These are phyloP conservation scores for Scutellaria galericulata DNA, from an alignment of 257 asterid genomes.

Conservation along the genomic window DNA sequence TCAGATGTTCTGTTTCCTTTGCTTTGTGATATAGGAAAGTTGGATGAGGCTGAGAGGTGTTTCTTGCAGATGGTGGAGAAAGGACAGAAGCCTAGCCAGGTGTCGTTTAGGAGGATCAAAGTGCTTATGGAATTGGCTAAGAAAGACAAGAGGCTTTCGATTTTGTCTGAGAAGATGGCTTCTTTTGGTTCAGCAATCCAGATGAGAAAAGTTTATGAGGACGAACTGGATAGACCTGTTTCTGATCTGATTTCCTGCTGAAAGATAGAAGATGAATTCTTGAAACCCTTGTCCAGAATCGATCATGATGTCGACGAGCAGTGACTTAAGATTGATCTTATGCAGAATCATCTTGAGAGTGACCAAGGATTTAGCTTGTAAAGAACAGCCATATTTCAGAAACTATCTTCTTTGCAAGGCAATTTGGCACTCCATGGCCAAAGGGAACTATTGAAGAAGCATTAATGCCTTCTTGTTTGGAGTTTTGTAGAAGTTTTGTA, in stretches of 20 bases:
- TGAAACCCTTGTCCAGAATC: neutral
- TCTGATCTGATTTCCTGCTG: constrained; percentile 39
- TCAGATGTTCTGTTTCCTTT: constrained; percentile 77
- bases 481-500: neutral
- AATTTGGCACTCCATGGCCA: neutral
- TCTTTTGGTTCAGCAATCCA: constrained; percentile 53
- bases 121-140: constrained; percentile 89
- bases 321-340: neutral
- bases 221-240: constrained; percentile 50
- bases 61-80: constrained; percentile 91
- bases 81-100: constrained; percentile 82
- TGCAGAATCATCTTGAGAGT: neutral
- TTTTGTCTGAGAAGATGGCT: constrained; percentile 70
- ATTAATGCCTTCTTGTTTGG: neutral
- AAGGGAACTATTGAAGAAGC: neutral
- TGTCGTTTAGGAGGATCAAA: constrained; percentile 79
- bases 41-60: constrained; percentile 83
- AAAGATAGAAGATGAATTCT: neutral
- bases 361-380: neutral
- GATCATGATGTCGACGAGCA: neutral
- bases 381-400: neutral
- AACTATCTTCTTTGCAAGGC: neutral
- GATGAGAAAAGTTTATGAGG: constrained; percentile 34
- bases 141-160: constrained; percentile 53
- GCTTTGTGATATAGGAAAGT: constrained; percentile 79